phyloP scores from a whole-genome alignment of 495 filamentous ascomycete genomes.

The Podospora sp. region DNA sequence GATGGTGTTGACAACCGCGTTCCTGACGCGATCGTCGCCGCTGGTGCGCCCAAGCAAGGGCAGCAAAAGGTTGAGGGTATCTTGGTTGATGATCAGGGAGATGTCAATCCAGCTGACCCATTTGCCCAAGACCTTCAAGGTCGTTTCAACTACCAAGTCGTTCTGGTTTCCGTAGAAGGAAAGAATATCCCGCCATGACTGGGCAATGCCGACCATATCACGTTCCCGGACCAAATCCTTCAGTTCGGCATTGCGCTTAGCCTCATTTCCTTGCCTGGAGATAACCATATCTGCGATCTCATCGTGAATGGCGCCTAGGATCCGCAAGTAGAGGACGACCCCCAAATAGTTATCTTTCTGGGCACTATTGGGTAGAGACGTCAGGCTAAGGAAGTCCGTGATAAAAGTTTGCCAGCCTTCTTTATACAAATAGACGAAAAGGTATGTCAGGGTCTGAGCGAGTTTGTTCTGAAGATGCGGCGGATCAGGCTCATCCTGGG shows the following conservation, averaged over 20 bases:
- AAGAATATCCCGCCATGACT: conserved; percentile 90
- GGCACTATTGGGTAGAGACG: conserved; percentile 54
- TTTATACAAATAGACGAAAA: conserved; percentile 84
- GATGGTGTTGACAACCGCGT: conserved; percentile 88
- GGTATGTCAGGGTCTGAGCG: conserved; percentile 87
- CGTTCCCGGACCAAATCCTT: conserved; percentile 85
- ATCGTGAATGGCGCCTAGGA: conserved; percentile 87
- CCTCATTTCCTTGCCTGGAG: conserved; percentile 71
- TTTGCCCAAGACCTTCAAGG: conserved; percentile 81
- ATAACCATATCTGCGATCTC: conserved; percentile 93
- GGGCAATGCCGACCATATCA: conserved; percentile 82
- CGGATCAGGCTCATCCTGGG: conserved; percentile 61
- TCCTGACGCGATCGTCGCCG: conserved; percentile 71
- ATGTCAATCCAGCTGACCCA: conserved; percentile 99
- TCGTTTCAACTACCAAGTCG: conserved; percentile 77
- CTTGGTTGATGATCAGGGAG: conserved; percentile 83
- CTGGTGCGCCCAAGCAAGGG: conserved; percentile 68
- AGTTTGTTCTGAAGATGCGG: conserved; percentile 92
- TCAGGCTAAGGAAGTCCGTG: conserved; percentile 78
- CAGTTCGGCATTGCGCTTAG: conserved; percentile 75
- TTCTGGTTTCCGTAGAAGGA: conserved; percentile 75
- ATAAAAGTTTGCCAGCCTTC: conserved; percentile 85
- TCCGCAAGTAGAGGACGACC: conserved; percentile 84
- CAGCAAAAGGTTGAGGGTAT: conserved; percentile 80
- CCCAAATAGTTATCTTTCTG: conserved; percentile 70